phyloP scores from a whole-genome alignment of 805 yeast species.

The Yamadazyma insecticola region DNA sequence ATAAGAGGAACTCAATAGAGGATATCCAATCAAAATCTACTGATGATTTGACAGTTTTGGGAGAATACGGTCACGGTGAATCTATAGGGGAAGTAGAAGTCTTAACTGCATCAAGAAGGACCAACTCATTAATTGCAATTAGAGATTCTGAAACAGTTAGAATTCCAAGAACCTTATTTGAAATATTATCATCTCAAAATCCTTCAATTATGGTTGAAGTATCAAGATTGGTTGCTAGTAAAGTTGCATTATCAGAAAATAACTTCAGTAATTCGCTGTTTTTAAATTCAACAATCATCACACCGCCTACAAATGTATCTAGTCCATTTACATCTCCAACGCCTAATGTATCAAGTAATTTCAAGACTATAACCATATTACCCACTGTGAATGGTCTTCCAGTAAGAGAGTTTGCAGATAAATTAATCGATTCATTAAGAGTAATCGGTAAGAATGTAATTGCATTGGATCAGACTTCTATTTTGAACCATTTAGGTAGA shows the following conservation, averaged over 20 bases:
- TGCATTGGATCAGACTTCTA: constrained; percentile 77
- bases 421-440: constrained; percentile 65
- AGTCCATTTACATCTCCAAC: constrained; percentile 24
- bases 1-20: constrained; percentile 11
- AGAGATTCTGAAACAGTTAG: constrained; percentile 93
- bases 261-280: constrained; percentile 7
- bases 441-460: constrained; percentile 70
- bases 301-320: constrained; percentile 8
- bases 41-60: constrained; percentile 38
- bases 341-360: constrained; percentile 41
- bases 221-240: constrained; percentile 77
- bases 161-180: constrained; percentile 86
- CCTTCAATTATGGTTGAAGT: constrained; percentile 91
- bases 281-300: constrained; percentile 7
- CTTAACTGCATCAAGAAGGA: constrained; percentile 69
- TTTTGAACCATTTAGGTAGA: constrained; percentile 75
- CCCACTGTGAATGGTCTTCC: constrained; percentile 84
- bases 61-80: constrained; percentile 91
- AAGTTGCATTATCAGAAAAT: constrained; percentile 20
- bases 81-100: constrained; percentile 95
- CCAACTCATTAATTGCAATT: constrained; percentile 72
- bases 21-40: constrained; percentile 8
- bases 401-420: constrained; percentile 76
- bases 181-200: constrained; percentile 72
- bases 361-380: constrained; percentile 77